Base-by-base conservation (phyloP, 2,329 filamentous ascomycete species). In the Amphichorda felina region DNA sequence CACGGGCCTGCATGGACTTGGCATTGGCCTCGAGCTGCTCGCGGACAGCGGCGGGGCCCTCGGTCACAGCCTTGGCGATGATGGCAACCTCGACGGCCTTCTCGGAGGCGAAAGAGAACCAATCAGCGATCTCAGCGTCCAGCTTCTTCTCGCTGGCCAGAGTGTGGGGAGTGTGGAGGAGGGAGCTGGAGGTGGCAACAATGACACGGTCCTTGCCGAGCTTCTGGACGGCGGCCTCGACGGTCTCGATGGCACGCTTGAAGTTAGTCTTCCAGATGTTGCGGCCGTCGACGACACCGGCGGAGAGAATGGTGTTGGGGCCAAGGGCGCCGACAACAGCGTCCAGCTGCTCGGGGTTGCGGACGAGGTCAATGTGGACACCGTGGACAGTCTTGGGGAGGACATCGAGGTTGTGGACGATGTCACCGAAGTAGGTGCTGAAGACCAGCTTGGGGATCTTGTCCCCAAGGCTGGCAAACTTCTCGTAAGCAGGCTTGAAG, bases 221-320 rank as follows among this genome's bases (percentile, higher is more conserved):
- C 72, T 94, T 75, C 72, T 95, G 85, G 53, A 96, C 70, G 45
- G 89, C 91, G 41, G 76, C 70, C 77, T 96, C 86, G 42, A 91
- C 82, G 45, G 70, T 76, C 72, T 91, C 88, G 46, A 98, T 93
- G 55, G 91, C 87, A 53, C 77, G 78, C 77, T 94, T 83, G 70
- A 95, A 82, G 80, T 96, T 94, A 68, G 87, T 95, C 84, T 98
- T 98, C 91, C 91, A 98, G 74, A 98, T 96, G 77, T 98, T 98
- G 56, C 91, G 87, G 54, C 91, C 91, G 54, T 98, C 88, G 48
- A 98, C 91, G 51, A 98, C 83, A 85, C 91, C 91, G 46, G 79
- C 82, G 47, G 91, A 98, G 47, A 98, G 80, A 50, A 87, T 65
- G 59, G 94, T 93, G 61, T 87, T 86, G 59, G 85, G 66, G 60